Percentiles rank a stretch among this genome's conserved stretches.
Conservation (phyloP, 495 filamentous ascomycete genomes). For the Astrocystis sublimbata region DNA sequence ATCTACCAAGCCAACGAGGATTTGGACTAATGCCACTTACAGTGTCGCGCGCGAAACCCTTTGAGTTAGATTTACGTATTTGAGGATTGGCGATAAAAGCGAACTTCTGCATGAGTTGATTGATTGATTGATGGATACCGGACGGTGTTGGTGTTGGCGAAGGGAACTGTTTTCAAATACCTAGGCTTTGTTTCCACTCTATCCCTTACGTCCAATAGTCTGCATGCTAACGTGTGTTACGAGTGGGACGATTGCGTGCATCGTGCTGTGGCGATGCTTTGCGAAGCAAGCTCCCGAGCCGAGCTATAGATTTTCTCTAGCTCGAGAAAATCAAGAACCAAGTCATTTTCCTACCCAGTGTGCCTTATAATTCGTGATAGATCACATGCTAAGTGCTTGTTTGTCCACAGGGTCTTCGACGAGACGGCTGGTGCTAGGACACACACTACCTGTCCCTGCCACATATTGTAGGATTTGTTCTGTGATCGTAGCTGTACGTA, state of each 20-base stretch:
- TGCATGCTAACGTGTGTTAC: slow-evolving; percentile 35
- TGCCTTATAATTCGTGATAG: slow-evolving; percentile 4
- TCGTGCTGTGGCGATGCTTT: slow-evolving; percentile 24
- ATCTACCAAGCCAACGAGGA: slow-evolving; percentile 84
- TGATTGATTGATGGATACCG: no score
- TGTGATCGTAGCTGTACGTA: background rate
- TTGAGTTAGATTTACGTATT: background rate
- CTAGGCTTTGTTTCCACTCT: slow-evolving; percentile 38
- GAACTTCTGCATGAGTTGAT: no score
- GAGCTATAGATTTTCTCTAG: slow-evolving; percentile 28
- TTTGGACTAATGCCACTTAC: slow-evolving; percentile 52
- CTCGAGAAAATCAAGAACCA: slow-evolving; percentile 24
- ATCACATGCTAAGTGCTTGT: slow-evolving; percentile 34
- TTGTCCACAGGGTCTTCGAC: slow-evolving; percentile 15
- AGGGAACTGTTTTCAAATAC: slow-evolving; percentile 23
- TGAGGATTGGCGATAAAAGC: slow-evolving; percentile 10
- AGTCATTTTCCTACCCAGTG: slow-evolving; percentile 23
- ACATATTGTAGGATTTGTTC: background rate
- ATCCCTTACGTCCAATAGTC: slow-evolving; percentile 29
- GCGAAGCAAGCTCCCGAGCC: slow-evolving; percentile 24
- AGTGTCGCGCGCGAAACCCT: slow-evolving; percentile 17
- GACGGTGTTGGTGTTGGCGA: slow-evolving; percentile 10
- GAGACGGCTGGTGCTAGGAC: background rate
- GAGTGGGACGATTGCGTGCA: slow-evolving; percentile 32
- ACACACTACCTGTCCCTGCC: background rate